Percentiles rank a stretch among this genome's conserved stretches.
These are phyloP conservation scores for Pelargonium nanum DNA, from an alignment of 345 rosid species.

Conservation along the genomic window DNA sequence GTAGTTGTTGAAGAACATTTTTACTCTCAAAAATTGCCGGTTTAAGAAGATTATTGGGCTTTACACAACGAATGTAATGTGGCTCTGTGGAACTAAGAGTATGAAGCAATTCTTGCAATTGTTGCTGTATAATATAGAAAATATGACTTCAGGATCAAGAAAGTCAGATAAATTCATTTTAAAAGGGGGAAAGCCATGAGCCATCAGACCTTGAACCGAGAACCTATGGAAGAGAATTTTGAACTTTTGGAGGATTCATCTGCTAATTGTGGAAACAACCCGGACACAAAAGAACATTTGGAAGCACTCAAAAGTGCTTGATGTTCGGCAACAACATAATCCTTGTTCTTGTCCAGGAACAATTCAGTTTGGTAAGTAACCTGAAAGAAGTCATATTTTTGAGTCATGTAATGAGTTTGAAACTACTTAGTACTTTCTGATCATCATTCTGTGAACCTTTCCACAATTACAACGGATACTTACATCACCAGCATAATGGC, in stretches of 20 bases:
- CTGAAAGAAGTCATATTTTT: conserved; percentile 24
- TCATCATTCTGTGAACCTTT: not conserved
- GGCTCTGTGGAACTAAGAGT: conserved; percentile 93
- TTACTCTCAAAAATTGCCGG: conserved; percentile 88
- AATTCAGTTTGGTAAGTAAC: conserved; percentile 93
- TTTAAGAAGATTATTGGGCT: conserved; percentile 94
- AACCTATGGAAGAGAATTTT: conserved; percentile 95
- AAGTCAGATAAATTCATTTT: not conserved
- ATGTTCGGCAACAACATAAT: conserved; percentile 97
- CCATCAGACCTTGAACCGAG: conserved; percentile 80
- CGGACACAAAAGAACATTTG: conserved; percentile 72
- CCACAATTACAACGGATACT: conserved; percentile 12
- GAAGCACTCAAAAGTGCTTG: conserved; percentile 84
- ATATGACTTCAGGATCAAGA: conserved; percentile 9
- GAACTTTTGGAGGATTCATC: conserved; percentile 86
- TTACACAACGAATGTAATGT: conserved; percentile 94
- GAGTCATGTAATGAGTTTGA: not conserved
- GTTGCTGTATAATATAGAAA: conserved; percentile 62
- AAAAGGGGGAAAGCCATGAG: conserved; percentile 15
- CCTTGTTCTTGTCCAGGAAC: conserved; percentile 97
- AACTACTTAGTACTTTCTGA: not conserved
- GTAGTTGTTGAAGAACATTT: conserved; percentile 79
- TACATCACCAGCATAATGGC: conserved; percentile 99
- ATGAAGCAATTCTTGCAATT: conserved; percentile 79
- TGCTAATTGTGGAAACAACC: conserved; percentile 61